Evolutionary conservation across 2,329 filamentous ascomycete genomes (phyloP), one percentile per base, ranked within the genome.

Genomic region (Thielaviopsis ethacetica): DNA sequence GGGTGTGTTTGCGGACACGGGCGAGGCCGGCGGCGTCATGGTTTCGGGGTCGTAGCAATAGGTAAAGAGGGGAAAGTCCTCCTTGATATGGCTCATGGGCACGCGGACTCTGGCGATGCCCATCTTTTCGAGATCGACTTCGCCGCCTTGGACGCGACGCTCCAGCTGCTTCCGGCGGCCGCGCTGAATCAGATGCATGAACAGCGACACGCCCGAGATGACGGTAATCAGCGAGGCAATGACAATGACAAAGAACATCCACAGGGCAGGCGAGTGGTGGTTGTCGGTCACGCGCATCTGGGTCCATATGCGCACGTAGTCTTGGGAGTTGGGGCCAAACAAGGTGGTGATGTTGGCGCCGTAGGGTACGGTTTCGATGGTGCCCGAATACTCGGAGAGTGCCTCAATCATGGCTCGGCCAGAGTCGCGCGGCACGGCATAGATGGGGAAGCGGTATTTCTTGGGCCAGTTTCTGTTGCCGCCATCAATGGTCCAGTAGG

Each of bases 81-180:
- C 78, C 54, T 86, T 78, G 24, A 97, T 76, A 47, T 89, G 75
- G 9, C 82, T 72, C 53, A 78, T 73, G 1, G 91, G 89, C 0
- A 96, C 87, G 1, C 81, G 88, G 24, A 95, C 72, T 15, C 86
- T 80, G 67, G 88, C 91, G 64, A 96, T 88, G 1, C 90, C 91
- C 64, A 95, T 77, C 2, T 82, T 83, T 70, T 96, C 91, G 2
- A 96, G 75, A 66, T 96, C 88, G 21, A 95, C 83, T 64, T 95
- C 86, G 57, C 91, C 91, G 7, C 76, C 77, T 60, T 81, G 76
- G 17, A 96, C 84, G 13, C 90, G 82, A 54, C 81, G 78, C 56
- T 82, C 81, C 12, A 97, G 73, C 1, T 76, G 76, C 24, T 76
- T 76, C 9, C 91, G 82, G 30, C 89, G 82, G 54, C 81, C 78